Percentiles rank a stretch among this genome's conserved stretches.
phyloP scores from a whole-genome alignment of 257 asterid genomes.

The Scutellaria barbata region DNA sequence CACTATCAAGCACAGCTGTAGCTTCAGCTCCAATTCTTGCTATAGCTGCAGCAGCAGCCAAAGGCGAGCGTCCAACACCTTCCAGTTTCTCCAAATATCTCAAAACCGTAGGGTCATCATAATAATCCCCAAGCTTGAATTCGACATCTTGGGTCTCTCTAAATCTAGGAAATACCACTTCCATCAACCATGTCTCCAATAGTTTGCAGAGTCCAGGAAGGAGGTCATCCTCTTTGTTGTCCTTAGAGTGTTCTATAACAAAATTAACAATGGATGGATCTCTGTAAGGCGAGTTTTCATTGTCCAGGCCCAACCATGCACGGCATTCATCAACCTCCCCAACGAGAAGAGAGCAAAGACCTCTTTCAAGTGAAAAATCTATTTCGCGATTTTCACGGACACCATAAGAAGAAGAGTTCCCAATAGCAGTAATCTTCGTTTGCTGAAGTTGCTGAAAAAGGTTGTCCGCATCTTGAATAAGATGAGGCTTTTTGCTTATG shows the following conservation, averaged over 20 bases:
- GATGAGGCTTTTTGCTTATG: slow-evolving; percentile 85
- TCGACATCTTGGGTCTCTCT: slow-evolving; percentile 74
- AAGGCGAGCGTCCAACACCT: slow-evolving; percentile 88
- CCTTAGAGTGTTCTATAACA: slow-evolving; percentile 80
- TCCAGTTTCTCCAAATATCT: slow-evolving; percentile 87
- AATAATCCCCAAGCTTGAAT: slow-evolving; percentile 93
- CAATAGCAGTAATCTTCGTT: slow-evolving; percentile 64
- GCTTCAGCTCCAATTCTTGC: slow-evolving; percentile 95
- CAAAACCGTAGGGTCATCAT: slow-evolving; percentile 94
- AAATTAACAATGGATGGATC: slow-evolving; percentile 80
- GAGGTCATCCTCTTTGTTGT: slow-evolving; percentile 72
- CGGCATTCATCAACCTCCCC: slow-evolving; percentile 96
- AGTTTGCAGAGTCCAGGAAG: slow-evolving; percentile 96
- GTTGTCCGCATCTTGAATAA: slow-evolving; percentile 90
- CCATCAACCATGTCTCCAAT: slow-evolving; percentile 95
- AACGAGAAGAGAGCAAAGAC: slow-evolving; percentile 93
- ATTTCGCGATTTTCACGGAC: slow-evolving; percentile 71
- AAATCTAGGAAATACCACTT: slow-evolving; percentile 95
- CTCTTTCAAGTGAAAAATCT: slow-evolving; percentile 95
- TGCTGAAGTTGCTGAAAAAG: slow-evolving; percentile 98
- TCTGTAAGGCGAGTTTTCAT: slow-evolving; percentile 75
- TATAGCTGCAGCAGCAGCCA: slow-evolving; percentile 98
- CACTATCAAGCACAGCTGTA: slow-evolving; percentile 93
- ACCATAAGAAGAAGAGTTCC: slow-evolving; percentile 51
- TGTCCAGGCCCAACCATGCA: slow-evolving; percentile 90